Conservation (phyloP, 2,329 filamentous ascomycete species). For the Colletotrichum sp. region DNA sequence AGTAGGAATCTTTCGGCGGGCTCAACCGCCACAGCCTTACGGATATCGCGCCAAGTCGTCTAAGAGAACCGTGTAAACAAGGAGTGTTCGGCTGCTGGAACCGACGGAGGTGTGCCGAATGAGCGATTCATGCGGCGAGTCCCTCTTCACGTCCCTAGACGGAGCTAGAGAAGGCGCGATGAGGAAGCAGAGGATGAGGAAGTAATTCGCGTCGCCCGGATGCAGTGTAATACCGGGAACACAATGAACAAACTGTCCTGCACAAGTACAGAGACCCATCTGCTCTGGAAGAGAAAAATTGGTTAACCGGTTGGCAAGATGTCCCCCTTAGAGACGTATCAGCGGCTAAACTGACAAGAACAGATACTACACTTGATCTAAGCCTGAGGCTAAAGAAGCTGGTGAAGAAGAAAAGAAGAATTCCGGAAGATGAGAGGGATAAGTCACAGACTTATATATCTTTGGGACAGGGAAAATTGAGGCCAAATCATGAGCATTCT, state of each 20-base stretch:
- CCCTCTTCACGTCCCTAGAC: neutral
- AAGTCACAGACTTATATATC: neutral
- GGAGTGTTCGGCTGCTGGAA: neutral
- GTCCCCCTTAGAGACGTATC: neutral
- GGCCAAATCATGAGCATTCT: neutral
- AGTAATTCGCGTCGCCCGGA: neutral
- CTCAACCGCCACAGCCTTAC: neutral
- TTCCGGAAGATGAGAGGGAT: neutral
- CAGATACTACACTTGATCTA: slow-evolving; percentile 8
- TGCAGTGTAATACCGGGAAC: slow-evolving; percentile 4
- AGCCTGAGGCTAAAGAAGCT: slow-evolving; percentile 28
- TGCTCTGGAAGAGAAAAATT: neutral
- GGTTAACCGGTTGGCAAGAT: neutral
- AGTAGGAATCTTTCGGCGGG: neutral
- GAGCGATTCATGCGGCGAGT: neutral
- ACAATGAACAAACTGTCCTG: neutral
- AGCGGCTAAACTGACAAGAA: neutral
- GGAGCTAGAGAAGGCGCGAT: neutral
- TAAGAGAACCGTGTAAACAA: neutral
- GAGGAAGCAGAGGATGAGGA: neutral
- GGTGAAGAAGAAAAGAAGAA: slow-evolving; percentile 17
- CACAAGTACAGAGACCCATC: neutral
- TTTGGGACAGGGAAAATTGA: neutral
- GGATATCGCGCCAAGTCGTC: neutral
- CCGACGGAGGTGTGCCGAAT: neutral